A percentile compares a stretch with the other conserved stretches of the same genome.
Evolutionary conservation across 495 filamentous ascomycete species (phyloP).

Genomic region (Letharia columbiana): DNA sequence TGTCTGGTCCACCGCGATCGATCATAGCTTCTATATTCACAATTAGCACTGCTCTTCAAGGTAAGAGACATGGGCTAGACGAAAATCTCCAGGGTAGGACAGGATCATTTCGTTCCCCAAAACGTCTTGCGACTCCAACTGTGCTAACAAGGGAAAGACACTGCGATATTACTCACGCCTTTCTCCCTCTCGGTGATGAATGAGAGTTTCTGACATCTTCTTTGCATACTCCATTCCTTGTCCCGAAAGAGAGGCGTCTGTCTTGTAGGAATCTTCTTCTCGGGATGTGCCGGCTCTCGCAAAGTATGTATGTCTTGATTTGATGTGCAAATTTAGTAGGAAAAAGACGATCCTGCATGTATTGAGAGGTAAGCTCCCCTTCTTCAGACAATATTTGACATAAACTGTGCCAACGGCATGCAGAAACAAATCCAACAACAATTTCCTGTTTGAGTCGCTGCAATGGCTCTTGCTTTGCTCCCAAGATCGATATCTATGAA

Average conservation of each 20-base stretch:
- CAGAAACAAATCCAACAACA: neutral
- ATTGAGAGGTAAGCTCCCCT: neutral
- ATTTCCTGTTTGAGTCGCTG: neutral
- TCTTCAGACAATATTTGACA: neutral
- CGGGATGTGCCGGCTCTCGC: constrained; percentile 64
- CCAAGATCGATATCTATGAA: neutral
- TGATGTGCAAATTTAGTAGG: constrained; percentile 93
- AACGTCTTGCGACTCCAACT: neutral
- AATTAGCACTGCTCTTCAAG: neutral
- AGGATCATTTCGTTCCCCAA: neutral
- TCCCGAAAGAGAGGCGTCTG: constrained; percentile 72
- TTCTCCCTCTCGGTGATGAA: constrained; percentile 75
- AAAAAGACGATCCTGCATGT: constrained; percentile 74
- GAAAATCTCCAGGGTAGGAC: neutral
- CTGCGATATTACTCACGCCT: constrained; percentile 31
- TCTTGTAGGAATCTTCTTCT: constrained; percentile 82
- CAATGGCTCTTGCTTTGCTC: neutral
- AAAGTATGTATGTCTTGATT: constrained; percentile 88
- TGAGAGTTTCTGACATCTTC: constrained; percentile 75
- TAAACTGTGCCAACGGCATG: neutral
- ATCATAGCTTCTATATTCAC: constrained; percentile 42
- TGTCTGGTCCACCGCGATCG: constrained; percentile 56
- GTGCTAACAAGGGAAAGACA: neutral
- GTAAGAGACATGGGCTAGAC: neutral
- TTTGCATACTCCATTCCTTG: constrained; percentile 78